Percentiles rank a stretch among this genome's conserved stretches.
These are phyloP conservation scores for Picea abies DNA, from an alignment of 83 land plant genomes.

Conservation along the genomic window DNA sequence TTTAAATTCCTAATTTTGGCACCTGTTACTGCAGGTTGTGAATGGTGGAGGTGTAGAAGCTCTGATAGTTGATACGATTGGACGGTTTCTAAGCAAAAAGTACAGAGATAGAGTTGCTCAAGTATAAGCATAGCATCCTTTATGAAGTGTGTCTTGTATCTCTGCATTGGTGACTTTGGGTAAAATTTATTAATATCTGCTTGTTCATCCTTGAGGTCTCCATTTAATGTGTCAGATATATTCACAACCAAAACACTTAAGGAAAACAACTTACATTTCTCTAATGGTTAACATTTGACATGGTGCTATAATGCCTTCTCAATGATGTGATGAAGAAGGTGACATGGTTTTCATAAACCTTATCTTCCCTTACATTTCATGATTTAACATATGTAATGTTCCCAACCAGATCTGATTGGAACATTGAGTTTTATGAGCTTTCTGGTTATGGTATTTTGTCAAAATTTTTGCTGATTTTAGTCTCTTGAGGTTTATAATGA, in stretches of 20 bases:
- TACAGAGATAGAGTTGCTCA: constrained; percentile 85
- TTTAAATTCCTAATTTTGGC: background rate
- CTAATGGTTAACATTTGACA: background rate
- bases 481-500: too few relatives aligned
- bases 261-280: background rate
- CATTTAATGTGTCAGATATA: background rate
- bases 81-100: constrained; percentile 69
- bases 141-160: constrained; percentile 5
- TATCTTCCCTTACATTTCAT: background rate
- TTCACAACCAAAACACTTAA: background rate
- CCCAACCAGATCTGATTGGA: too few relatives aligned
- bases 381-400: background rate
- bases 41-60: constrained; percentile 76
- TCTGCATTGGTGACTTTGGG: background rate
- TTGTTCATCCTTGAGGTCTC: background rate
- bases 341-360: background rate
- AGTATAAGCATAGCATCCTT: constrained; percentile 27
- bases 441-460: too few relatives aligned
- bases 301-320: background rate
- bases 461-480: too few relatives aligned
- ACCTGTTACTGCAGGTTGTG: constrained; percentile 39
- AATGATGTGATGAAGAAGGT: background rate
- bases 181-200: background rate
- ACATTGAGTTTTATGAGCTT: too few relatives aligned
- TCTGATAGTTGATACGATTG: constrained; percentile 77